Evolutionary conservation across 306 rosid species (phyloP), one percentile per base, ranked within the genome.

Genomic region (Cicer bijugum): DNA sequence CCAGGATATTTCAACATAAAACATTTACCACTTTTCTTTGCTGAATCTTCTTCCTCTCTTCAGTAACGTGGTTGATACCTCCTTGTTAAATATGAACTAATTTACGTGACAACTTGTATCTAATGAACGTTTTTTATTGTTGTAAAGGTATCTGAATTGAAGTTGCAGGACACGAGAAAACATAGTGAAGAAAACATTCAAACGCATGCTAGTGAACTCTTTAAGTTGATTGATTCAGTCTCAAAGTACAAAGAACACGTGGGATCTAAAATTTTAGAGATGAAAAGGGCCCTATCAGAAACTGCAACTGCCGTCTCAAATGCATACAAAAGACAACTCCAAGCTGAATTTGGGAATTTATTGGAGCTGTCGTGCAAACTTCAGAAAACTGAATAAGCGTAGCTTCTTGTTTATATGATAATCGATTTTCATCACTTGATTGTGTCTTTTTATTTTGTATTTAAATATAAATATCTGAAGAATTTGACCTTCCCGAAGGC

Each of bases 141-240:
- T 75, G 76, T 75, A 76, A 35, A 90, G 98, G 75, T 83, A 48
- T 80, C 97, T 9, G 64, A 87, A 81, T 35, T 82, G 84, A 87
- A 84, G 80, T 87, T 88, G 84, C 83, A 86, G 82, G 95, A 89
- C 83, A 83, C 84, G 12, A 75, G 76, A 19, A 82, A 75, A 78
- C 85, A 85, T 70, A 75, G 77, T 62, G 96, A 94, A 70, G 91
- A 82, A 68, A 91, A 89, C 78, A 83, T 77, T 67, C 89, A 88
- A 65, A 60, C 37, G 63, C 72, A 73, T 55, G 88, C 87, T 43
- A n/a, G 69, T 9, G 86, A 89, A 71, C 87, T 91, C 55, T 73
- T 89, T 40, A 68, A 79, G 47, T 67, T 89, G 75, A 75, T 88
- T 57, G 91, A 94, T 78, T 75, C 88, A 0, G 83, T 87, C 67